A percentile compares a stretch with the other conserved stretches of the same genome.
Conservation (phyloP, 2,329 filamentous ascomycete genomes). For the Purpureocillium takamizusanense region DNA sequence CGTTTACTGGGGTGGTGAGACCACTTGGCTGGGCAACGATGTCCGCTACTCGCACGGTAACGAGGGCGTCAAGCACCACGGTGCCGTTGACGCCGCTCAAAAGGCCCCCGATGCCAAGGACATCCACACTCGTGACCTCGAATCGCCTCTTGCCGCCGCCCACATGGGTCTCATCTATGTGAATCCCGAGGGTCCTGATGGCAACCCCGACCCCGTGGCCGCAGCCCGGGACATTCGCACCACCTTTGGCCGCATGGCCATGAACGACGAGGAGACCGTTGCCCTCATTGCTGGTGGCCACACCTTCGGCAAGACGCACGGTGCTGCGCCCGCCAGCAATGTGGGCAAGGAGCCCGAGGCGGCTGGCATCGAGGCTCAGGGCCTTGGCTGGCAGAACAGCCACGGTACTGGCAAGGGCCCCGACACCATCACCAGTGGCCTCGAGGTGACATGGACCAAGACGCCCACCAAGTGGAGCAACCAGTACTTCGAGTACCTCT, state of each 20-base stretch:
- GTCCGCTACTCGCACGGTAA: slow-evolving; percentile 52
- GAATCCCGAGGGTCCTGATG: slow-evolving; percentile 71
- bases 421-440: slow-evolving; percentile 64
- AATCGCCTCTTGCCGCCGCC: slow-evolving; percentile 57
- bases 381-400: slow-evolving; percentile 63
- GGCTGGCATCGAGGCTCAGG: slow-evolving; percentile 55
- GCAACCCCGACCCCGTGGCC: slow-evolving; percentile 58
- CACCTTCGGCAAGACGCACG: slow-evolving; percentile 74
- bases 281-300: slow-evolving; percentile 73
- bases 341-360: slow-evolving; percentile 60
- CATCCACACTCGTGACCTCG: slow-evolving; percentile 53
- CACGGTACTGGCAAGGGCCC: slow-evolving; percentile 58
- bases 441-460: slow-evolving; percentile 74
- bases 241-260: slow-evolving; percentile 72
- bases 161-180: slow-evolving; percentile 73
- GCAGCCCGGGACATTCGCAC: slow-evolving; percentile 63
- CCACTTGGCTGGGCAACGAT: slow-evolving; percentile 66
- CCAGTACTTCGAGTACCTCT: slow-evolving; percentile 65
- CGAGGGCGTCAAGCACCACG: slow-evolving; percentile 26
- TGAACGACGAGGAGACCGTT: slow-evolving; percentile 76
- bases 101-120: slow-evolving; percentile 34
- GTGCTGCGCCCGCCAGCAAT: slow-evolving; percentile 54
- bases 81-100: slow-evolving; percentile 22
- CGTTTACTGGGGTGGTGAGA: slow-evolving; percentile 69
- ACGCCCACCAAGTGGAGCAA: slow-evolving; percentile 71